Base-by-base conservation (phyloP, 2,329 filamentous ascomycete species). In the Alternaria alternata region DNA sequence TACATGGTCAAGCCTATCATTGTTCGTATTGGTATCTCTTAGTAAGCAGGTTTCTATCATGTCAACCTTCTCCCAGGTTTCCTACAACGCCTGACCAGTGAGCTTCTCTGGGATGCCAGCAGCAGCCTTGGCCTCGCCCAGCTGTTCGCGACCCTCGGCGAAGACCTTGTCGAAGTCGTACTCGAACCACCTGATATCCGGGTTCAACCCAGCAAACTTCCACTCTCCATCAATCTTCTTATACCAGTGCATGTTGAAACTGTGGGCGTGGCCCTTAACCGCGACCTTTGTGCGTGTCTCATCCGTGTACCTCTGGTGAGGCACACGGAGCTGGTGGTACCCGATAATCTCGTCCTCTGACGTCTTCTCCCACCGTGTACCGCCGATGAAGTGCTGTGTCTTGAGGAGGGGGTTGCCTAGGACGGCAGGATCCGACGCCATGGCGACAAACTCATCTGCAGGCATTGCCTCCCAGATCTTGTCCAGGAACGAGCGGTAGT, bases 401-500 rank as follows among this genome's bases (percentile, higher is more conserved):
- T 81, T 85, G 66, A 87, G 79, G 20, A 81, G 76, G 20, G 80
- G 80, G 76, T 86, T 81, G 66, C 85, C 85, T n/a, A 87, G 82
- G 26, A 87, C 84, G 12, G 79, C 73, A 3, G 79, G 78, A 73
- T 82, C 80, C 1, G 83, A 85, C 3, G 82, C 84, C 82, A 87
- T 84, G 47, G 69, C 71, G 30, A 87, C 65, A 71, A 85, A 86
- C 57, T 86, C 82, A 1, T 82, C 81, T 7, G 84, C 84, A 0
- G 84, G 83, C 84, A 87, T 86, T 16, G 79, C 75, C 62, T 86
- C 84, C 85, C 85, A 87, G 53, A 83, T 72, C 75, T 86, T 84
- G 77, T 82, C 78, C 62, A 86, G 78, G 69, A 86, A 83, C 14
- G 75, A 87, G 64, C 75, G 82, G 84, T 93, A 93, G 82, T 93